These are phyloP conservation scores for Starmerella apis DNA, from an alignment of 805 yeast species.

Conservation along the genomic window DNA sequence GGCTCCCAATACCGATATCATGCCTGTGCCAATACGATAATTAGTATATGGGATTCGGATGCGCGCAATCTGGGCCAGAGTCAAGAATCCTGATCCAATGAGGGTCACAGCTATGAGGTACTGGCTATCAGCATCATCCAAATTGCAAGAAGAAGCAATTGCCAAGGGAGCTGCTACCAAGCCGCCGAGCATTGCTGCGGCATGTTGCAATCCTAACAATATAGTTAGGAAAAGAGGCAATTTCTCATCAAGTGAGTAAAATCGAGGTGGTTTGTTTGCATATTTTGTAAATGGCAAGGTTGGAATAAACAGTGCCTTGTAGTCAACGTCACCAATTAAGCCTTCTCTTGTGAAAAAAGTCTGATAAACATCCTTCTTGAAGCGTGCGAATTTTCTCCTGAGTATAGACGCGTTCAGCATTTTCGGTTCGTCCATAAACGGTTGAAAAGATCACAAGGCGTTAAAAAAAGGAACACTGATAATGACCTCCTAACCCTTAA, in stretches of 20 bases:
- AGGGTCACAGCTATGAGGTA: slow-evolving; percentile 62
- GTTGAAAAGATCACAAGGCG: neutral
- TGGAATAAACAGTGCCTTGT: slow-evolving; percentile 69
- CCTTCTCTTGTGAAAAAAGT: slow-evolving; percentile 65
- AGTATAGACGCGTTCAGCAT: neutral
- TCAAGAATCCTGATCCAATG: slow-evolving; percentile 60
- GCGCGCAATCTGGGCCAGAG: slow-evolving; percentile 67
- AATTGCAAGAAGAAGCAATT: slow-evolving; percentile 53
- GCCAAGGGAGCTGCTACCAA: slow-evolving; percentile 74
- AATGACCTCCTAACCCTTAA: neutral
- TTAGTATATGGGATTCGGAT: slow-evolving; percentile 64
- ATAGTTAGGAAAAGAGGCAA: slow-evolving; percentile 72
- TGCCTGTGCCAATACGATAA: slow-evolving; percentile 76
- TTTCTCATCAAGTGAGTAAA: slow-evolving; percentile 67
- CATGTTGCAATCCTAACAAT: slow-evolving; percentile 74
- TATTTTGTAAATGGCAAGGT: slow-evolving; percentile 53
- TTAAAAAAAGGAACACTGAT: neutral
- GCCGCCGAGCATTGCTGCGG: slow-evolving; percentile 87
- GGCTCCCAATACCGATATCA: slow-evolving; percentile 83
- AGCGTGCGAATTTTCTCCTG: neutral
- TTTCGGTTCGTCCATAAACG: neutral
- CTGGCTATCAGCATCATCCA: slow-evolving; percentile 42
- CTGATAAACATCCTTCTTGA: slow-evolving; percentile 6
- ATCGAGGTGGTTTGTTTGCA: slow-evolving; percentile 51
- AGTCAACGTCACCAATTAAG: slow-evolving; percentile 74